A percentile compares a stretch with the other conserved stretches of the same genome.
Evolutionary conservation across 306 rosid genomes (phyloP).

Genomic region (Fagus crenata): DNA sequence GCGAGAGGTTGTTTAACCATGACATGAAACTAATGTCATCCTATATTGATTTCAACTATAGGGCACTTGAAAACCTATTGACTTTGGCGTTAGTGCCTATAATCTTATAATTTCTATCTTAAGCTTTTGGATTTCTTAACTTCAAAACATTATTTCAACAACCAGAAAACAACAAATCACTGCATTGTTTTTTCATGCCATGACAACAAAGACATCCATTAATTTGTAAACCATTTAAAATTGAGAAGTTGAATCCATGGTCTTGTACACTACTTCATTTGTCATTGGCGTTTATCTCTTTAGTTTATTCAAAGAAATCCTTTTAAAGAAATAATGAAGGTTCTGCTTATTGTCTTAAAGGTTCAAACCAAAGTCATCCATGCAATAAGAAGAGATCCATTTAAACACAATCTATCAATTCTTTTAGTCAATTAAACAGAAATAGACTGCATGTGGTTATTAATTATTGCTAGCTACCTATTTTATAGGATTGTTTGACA

Average conservation of each 20-base stretch:
- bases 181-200: neutral
- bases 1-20: too few relatives aligned
- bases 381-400: neutral
- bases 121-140: constrained; percentile 40
- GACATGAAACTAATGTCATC: too few relatives aligned
- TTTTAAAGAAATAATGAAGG: neutral
- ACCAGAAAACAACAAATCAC: constrained; percentile 21
- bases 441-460: neutral
- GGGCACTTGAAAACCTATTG: neutral
- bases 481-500: constrained; percentile 30
- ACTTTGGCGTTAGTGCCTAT: neutral
- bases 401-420: neutral
- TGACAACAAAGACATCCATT: neutral
- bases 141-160: constrained; percentile 43
- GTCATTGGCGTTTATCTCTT: neutral
- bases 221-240: neutral
- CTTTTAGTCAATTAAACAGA: constrained; percentile 16
- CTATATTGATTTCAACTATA: neutral
- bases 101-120: constrained; percentile 14
- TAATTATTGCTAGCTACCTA: constrained; percentile 19
- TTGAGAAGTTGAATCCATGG: neutral
- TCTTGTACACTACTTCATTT: neutral
- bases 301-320: neutral
- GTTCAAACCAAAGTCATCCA: neutral
- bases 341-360: neutral